Base-by-base conservation (phyloP, 352 stramenopile genomes). In the Pythium aristosporum region DNA sequence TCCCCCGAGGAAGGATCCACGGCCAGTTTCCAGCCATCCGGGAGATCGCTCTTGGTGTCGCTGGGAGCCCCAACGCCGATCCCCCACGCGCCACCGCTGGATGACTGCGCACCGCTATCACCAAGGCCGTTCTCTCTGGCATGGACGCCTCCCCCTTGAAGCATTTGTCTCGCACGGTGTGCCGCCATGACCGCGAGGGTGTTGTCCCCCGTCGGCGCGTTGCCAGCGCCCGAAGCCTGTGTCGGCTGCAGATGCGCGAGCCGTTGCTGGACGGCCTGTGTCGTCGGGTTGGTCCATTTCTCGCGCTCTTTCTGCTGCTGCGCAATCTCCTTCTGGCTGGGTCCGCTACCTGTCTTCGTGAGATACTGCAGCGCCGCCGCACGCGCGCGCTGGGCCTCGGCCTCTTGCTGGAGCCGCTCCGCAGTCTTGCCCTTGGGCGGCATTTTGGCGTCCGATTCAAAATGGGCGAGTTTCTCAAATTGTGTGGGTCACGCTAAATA, bases 361-460 rank as follows among this genome's bases (percentile, higher is more conserved):
- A 94, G 69, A 55, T 92, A 65, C 69, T 86, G 76, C 44, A 89
- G 67, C 30, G 85, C 85, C 61, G 78, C 74, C 18, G 74, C 83
- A 9, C 85, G 85, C 18, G 83, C 83, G 42, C 73, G 76, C 59
- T 88, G 82, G 21, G 85, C 85, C 37, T 72, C 67, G 21, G 82
- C 51, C 68, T 94, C 85, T 46, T 87, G 77, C 73, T 79, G 68
- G 36, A 87, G 54, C 15, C 85, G 77, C 56, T 84, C 76, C 18
- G 62, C 23, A 6, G 64, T 52, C 59, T 84, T 82, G 49, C 43
- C 15, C 55, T 72, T 72, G 28, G 65, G 65, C 16, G 65, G 59
- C 65, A 72, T 72, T 41, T 49, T 54, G 16, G 12, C 5, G 25
- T 48, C 41, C 0, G 13, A 16, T 32, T 51, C 54, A 34, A 44